Base-by-base conservation (phyloP, 2,329 filamentous ascomycete species). In the Aspergillus sojae region DNA sequence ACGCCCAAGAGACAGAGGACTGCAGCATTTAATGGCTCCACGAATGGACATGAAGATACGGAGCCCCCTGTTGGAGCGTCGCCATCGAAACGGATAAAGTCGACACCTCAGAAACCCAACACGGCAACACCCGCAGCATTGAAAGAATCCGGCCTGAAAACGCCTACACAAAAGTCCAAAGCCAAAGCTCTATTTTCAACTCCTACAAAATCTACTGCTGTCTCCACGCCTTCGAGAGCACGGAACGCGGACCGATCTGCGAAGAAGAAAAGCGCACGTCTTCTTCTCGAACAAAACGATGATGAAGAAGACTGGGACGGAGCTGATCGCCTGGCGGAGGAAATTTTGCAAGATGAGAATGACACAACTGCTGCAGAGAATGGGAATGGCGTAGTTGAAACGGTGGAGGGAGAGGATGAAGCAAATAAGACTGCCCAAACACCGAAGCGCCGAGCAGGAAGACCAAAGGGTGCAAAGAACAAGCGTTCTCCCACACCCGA, bases 161-260 rank as follows among this genome's bases (percentile, higher is more conserved):
- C 78, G 0, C 77, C 78, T 2, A 77, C 75, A 3, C 75, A 77
- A 14, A 77, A 73, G 62, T 69, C 72, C 11, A 78, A 74, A 62
- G 73, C 75, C 5, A 77, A 75, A 32, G 70, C 74, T 4, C 60
- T 80, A 23, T 81, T 81, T 61, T 72, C 77, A 12, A 82, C 80
- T 1, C 78, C 80, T 34, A 78, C 73, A 21, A 80, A 79, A 62
- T 60, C 66, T 6, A 69, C 69, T 4, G 60, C 52, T 11, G 66
- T 66, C 41, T 68, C 68, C 21, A 92, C 90, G 1, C 90, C 91
- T 0, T 86, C 86, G 43, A 85, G 88, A 68, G 83, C 85, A 48
- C 87, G 85, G 66, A 91, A 92, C 67, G 91, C 91, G 23, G 93
- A 97, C 78, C 88, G 91, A 56, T 97, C 94, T 5, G 94, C 94